phyloP scores from a whole-genome alignment of 1,139 yeast species.

The Scheffersomyces cryptocercus region DNA sequence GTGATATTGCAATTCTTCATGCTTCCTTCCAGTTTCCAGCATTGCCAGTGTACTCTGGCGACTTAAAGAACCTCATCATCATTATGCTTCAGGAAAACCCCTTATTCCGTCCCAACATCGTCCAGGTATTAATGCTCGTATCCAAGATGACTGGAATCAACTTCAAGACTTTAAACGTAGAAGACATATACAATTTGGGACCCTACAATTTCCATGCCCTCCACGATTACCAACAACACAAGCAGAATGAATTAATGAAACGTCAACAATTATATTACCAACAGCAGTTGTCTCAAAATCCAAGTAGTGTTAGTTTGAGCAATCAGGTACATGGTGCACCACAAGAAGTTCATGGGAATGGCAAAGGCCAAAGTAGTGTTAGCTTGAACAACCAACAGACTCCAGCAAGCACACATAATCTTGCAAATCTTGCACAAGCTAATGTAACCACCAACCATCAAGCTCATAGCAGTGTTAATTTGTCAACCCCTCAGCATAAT shows the following conservation, averaged over 20 bases:
- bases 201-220: conserved; percentile 47
- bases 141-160: conserved; percentile 34
- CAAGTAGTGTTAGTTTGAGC: conserved; percentile 8
- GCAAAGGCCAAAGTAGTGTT: too few relatives aligned
- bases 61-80: conserved; percentile 71
- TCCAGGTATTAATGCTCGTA: conserved; percentile 54
- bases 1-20: conserved; percentile 71
- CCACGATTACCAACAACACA: conserved; percentile 45
- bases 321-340: background rate
- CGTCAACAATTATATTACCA: conserved; percentile 40
- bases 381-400: too few relatives aligned
- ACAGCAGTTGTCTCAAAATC: conserved; percentile 23
- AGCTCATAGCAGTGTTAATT: background rate
- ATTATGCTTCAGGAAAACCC: conserved; percentile 83
- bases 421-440: background rate
- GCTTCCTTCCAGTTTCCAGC: conserved; percentile 65
- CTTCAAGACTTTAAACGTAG: conserved; percentile 26
- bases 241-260: conserved; percentile 35
- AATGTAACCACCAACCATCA: background rate
- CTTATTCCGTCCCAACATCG: conserved; percentile 78
- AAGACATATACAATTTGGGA: conserved; percentile 42
- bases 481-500: background rate
- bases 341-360: too few relatives aligned
- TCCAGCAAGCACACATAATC: background rate
- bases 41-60: conserved; percentile 56